Evolutionary conservation across 1,284 basidiomycete genomes (phyloP), one percentile per base, ranked within the genome.

Genomic region (Fomitopsis pinicola): DNA sequence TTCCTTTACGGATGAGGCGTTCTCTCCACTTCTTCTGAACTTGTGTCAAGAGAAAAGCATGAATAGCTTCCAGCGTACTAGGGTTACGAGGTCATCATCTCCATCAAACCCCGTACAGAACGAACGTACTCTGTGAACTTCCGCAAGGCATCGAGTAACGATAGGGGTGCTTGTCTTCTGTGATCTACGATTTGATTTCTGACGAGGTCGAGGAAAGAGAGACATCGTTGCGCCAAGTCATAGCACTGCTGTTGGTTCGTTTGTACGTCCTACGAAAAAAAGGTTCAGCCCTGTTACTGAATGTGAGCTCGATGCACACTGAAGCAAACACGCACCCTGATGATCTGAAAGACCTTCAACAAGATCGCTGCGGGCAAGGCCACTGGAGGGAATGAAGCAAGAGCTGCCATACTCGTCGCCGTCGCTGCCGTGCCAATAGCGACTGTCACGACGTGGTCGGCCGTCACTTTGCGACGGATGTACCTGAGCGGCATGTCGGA

Each of bases 101-200:
- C 3, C 26, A 44, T 33, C 28, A 35, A 9, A 17, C 17, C 2
- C 8, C n/a, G 22, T 22, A 5, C 45, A 50, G 26, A 28, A 33
- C 2, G 5, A 12, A 22, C 15, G 36, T 28, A 64, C 74, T 22
- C 59, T 81, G 82, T 66, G 62, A 81, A 82, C 53, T 76, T 76
- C 28, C 70, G 66, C 52, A 84, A 64, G 54, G 80, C 82, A 55
- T 74, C 76, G 8, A 80, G 57, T 17, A 84, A 66, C 12, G 74
- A 68, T 26, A 72, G 70, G 0, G 82, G 81, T 1, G 80, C 79
- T 19, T 69, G 68, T 17, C 80, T 75, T 76, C 77, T 79, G 60
- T 76, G 74, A 46, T 76, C 81, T 3, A 70, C 73, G 78, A 84
- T 82, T 40, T 79, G 78, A 54, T 74, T 73, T n/a, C 77, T 76